Evolutionary conservation across 2,329 filamentous ascomycete genomes (phyloP).

Genomic region (Penicillium decumbens): DNA sequence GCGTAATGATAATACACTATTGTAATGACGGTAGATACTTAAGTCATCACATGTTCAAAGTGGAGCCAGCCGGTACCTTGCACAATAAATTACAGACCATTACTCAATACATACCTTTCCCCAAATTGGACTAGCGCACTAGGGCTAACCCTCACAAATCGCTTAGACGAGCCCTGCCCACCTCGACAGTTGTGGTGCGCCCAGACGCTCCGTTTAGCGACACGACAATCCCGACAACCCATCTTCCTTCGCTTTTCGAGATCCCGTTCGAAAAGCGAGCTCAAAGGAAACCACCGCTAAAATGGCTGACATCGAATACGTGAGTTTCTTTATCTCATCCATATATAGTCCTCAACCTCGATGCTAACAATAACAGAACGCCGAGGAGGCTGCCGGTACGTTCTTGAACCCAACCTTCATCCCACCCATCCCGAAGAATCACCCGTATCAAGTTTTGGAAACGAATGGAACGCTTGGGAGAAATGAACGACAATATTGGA

Average conservation of each 20-base stretch:
- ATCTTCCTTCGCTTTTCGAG: slow-evolving; percentile 45
- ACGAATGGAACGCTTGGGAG: slow-evolving; percentile 5
- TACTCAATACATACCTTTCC: slow-evolving; percentile 7
- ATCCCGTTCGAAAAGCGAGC: slow-evolving; percentile 43
- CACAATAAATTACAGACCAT: slow-evolving; percentile 9
- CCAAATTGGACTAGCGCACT: slow-evolving; percentile 29
- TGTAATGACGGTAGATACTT: not conserved
- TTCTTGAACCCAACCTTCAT: slow-evolving; percentile 25
- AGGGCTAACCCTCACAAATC: slow-evolving; percentile 41
- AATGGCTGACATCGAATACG: slow-evolving; percentile 88
- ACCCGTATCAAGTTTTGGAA: slow-evolving; percentile 6
- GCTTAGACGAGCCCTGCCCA: slow-evolving; percentile 43
- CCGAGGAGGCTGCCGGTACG: slow-evolving; percentile 87
- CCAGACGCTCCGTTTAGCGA: slow-evolving; percentile 34
- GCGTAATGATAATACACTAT: not conserved
- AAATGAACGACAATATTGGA: slow-evolving; percentile 1
- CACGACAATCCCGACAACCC: slow-evolving; percentile 37
- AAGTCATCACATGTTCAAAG: not conserved
- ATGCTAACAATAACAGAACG: slow-evolving; percentile 62
- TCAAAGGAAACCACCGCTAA: slow-evolving; percentile 51
- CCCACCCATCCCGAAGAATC: slow-evolving; percentile 12
- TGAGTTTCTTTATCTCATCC: slow-evolving; percentile 49
- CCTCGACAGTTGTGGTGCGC: slow-evolving; percentile 29
- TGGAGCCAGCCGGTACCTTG: not conserved
- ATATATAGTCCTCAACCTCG: not conserved